Percentiles rank a stretch among this genome's conserved stretches.
These are phyloP conservation scores for Lecanoromycetidae sp. DNA, from an alignment of 2,329 filamentous ascomycete genomes.

Conservation along the genomic window DNA sequence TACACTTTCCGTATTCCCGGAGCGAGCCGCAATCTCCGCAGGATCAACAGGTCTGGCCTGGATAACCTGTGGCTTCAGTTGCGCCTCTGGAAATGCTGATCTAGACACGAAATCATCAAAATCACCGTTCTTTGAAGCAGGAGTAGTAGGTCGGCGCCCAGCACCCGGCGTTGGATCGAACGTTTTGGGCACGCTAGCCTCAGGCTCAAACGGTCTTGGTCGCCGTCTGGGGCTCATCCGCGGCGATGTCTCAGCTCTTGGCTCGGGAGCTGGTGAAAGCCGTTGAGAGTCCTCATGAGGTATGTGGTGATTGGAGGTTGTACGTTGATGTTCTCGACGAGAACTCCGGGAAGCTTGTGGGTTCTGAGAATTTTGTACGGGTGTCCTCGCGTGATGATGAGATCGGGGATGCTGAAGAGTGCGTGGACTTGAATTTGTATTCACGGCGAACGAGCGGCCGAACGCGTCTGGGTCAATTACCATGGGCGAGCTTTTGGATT, in stretches of 20 bases:
- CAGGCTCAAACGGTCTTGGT: background rate
- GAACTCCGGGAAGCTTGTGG: slow-evolving; percentile 2
- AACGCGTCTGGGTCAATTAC: slow-evolving; percentile 19
- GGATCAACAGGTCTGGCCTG: slow-evolving; percentile 3
- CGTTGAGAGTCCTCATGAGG: slow-evolving; percentile 4
- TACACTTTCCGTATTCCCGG: too few relatives aligned
- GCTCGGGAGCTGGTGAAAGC: background rate
- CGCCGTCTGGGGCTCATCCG: background rate
- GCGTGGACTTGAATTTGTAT: slow-evolving; percentile 6
- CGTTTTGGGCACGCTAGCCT: background rate
- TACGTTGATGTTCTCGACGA: slow-evolving; percentile 2
- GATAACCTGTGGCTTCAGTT: background rate
- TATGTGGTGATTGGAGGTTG: slow-evolving; percentile 4
- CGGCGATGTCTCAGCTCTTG: background rate
- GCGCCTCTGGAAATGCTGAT: background rate
- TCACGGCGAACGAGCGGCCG: slow-evolving; percentile 15
- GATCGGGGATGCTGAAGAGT: slow-evolving; percentile 1
- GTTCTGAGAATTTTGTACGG: background rate
- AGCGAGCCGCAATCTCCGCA: too few relatives aligned
- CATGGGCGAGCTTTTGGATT: slow-evolving; percentile 8
- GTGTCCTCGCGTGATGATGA: background rate
- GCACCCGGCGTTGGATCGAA: background rate
- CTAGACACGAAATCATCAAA: too few relatives aligned
- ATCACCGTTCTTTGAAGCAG: too few relatives aligned
- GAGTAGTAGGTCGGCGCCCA: background rate